Conservation (phyloP, 495 filamentous ascomycete species). For the Hypomontagnella monticulosa region DNA sequence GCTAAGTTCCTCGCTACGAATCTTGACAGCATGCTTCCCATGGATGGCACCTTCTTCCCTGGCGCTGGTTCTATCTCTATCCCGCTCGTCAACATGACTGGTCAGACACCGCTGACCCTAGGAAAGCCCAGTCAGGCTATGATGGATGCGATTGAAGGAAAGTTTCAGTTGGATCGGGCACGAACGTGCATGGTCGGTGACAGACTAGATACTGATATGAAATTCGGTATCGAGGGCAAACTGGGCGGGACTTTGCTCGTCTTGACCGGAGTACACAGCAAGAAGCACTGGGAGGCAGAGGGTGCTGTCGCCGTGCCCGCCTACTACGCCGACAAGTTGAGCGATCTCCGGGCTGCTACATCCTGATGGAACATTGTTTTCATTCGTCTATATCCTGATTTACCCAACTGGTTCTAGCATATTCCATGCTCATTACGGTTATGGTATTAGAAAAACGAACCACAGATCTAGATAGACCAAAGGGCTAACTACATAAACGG, state of each 20-base stretch:
- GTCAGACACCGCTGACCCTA: conserved; percentile 74
- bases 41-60: conserved; percentile 82
- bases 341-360: conserved; percentile 68
- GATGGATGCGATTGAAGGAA: conserved; percentile 99
- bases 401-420: neutral
- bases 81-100: conserved; percentile 79
- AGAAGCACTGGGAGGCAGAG: conserved; percentile 78
- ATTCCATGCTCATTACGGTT: conserved; percentile 4
- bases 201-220: conserved; percentile 92
- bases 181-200: conserved; percentile 97
- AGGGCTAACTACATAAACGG: neutral
- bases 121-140: conserved; percentile 98
- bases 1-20: conserved; percentile 97
- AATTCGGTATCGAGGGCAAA: conserved; percentile 89
- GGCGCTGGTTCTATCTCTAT: conserved; percentile 87
- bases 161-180: conserved; percentile 85
- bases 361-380: conserved; percentile 7
- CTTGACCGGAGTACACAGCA: conserved; percentile 86
- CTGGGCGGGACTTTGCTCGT: conserved; percentile 93
- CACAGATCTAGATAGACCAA: conserved; percentile 18
- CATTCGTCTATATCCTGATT: neutral
- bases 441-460: neutral
- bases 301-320: conserved; percentile 70
- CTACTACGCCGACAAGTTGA: conserved; percentile 83
- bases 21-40: conserved; percentile 85